phyloP scores from a whole-genome alignment of 176 grass and related monocot species.

The Oropetium thomaeum region DNA sequence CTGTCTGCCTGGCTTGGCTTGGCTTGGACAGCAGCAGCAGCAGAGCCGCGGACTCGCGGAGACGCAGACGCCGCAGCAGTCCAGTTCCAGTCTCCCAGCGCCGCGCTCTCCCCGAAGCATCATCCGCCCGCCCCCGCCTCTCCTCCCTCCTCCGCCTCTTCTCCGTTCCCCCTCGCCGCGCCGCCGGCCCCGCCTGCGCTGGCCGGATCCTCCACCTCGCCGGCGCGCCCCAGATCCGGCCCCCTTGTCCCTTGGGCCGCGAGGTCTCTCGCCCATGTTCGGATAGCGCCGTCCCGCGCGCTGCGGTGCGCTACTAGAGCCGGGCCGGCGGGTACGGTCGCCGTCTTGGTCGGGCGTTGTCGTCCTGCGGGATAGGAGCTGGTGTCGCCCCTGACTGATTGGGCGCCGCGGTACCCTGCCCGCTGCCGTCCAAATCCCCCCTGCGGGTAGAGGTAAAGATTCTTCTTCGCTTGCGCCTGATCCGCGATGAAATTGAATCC shows the following conservation, averaged over 20 bases:
- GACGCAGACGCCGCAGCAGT: slow-evolving; percentile 1
- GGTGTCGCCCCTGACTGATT: not conserved
- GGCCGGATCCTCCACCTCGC: not conserved
- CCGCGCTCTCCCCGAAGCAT: not conserved
- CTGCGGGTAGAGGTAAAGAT: slow-evolving; percentile 14
- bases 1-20: not conserved
- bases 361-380: not conserved
- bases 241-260: not conserved
- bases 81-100: not conserved
- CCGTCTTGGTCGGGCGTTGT: too few species aligned
- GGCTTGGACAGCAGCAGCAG: not conserved
- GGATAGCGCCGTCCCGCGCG: not conserved
- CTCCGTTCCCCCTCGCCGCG: not conserved
- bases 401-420: not conserved
- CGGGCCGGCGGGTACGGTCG: not conserved
- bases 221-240: not conserved
- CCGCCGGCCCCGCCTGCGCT: not conserved
- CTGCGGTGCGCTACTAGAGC: slow-evolving; percentile 2
- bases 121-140: too few species aligned
- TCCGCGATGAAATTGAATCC: not conserved
- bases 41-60: not conserved
- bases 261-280: not conserved
- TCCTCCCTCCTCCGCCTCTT: not conserved
- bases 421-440: not conserved
- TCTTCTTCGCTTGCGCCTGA: not conserved